Conservation (phyloP, 78 protist species). For the Dictyostelium firmibasis region DNA sequence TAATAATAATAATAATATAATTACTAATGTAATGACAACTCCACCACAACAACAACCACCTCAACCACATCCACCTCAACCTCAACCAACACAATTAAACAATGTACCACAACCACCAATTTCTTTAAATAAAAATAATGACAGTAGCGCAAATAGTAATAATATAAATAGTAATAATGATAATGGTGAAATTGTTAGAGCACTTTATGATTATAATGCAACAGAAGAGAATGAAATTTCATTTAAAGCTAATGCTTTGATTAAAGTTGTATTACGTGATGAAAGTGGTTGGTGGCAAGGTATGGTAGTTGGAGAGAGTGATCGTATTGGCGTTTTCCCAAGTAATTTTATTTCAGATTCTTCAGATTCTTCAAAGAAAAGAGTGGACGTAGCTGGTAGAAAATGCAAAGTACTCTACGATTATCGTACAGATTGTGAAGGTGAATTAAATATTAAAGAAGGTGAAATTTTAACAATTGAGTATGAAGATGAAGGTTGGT, state of each 20-base stretch:
- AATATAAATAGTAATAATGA: not conserved
- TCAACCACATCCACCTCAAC: not conserved
- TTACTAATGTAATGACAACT: not conserved
- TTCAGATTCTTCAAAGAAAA: not conserved
- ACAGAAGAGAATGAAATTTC: conserved; percentile 77
- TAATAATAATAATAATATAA: no score
- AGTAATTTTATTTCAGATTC: conserved; percentile 22
- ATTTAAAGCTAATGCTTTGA: conserved; percentile 46
- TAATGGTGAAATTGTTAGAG: conserved; percentile 38
- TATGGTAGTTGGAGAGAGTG: conserved; percentile 24
- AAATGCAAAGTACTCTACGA: conserved; percentile 75
- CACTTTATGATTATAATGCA: conserved; percentile 77
- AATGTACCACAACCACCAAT: conserved; percentile 5
- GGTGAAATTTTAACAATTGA: conserved; percentile 75
- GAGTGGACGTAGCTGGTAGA: conserved; percentile 20
- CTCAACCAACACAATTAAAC: not conserved
- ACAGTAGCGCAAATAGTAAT: not conserved
- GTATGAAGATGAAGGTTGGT: conserved; percentile 85
- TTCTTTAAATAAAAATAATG: not conserved
- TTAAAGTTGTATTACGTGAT: conserved; percentile 70
- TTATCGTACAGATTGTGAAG: conserved; percentile 67
- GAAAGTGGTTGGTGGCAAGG: conserved; percentile 88
- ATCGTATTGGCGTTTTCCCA: conserved; percentile 76
- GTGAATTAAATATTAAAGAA: conserved; percentile 66
- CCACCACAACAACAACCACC: not conserved